Evolutionary conservation across 1,284 basidiomycete species (phyloP).

Genomic region (Schizophyllum commune): DNA sequence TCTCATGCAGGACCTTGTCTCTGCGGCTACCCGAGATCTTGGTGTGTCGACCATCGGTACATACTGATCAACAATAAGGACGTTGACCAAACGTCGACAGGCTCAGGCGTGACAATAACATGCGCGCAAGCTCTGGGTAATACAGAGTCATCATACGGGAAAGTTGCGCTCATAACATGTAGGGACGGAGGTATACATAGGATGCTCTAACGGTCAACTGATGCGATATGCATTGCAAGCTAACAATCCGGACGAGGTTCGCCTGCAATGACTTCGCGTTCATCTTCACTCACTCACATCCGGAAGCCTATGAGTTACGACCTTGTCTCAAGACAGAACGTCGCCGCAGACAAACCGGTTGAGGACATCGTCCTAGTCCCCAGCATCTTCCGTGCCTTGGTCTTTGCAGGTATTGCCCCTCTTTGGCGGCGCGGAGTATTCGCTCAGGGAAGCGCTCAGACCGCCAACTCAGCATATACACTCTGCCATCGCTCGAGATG

Average conservation of each 20-base stretch:
- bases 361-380: conserved; percentile 75
- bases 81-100: background rate
- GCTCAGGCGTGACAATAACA: background rate
- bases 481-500: conserved; percentile 71
- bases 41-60: background rate
- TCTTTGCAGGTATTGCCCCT: conserved; percentile 55
- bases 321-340: conserved; percentile 57
- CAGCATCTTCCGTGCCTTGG: conserved; percentile 60
- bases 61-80: background rate
- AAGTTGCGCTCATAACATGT: background rate
- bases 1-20: background rate
- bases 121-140: background rate
- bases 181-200: conserved; percentile 70
- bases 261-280: conserved; percentile 16
- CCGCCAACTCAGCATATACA: conserved; percentile 72
- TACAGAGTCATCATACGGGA: no score
- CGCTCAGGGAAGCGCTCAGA: conserved; percentile 35
- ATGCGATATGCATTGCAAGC: conserved; percentile 58
- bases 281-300: background rate
- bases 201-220: conserved; percentile 66
- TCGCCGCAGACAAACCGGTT: conserved; percentile 57
- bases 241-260: conserved; percentile 43
- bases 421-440: conserved; percentile 7
- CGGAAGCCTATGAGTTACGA: conserved; percentile 56
- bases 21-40: background rate